phyloP scores from a whole-genome alignment of 2,329 filamentous ascomycete species.

The Remersonia thermophila region DNA sequence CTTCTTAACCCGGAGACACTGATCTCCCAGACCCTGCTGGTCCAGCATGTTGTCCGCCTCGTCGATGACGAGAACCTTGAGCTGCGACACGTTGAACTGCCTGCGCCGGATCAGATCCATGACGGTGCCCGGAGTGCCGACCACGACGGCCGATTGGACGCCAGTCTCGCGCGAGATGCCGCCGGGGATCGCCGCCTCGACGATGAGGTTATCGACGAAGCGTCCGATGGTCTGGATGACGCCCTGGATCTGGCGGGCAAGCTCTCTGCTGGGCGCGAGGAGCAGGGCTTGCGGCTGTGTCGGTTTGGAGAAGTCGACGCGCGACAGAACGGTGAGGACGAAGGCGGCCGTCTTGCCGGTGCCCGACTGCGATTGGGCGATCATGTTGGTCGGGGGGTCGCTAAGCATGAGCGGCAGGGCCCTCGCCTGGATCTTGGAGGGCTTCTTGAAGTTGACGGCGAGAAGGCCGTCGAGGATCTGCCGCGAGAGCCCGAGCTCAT shows the following conservation, averaged over 20 bases:
- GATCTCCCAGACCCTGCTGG: conserved; percentile 85
- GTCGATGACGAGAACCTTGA: conserved; percentile 82
- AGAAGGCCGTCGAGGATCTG: conserved; percentile 63
- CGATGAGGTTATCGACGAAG: conserved; percentile 63
- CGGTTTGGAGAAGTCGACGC: conserved; percentile 60
- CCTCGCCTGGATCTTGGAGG: conserved; percentile 95
- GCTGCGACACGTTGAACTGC: conserved; percentile 56
- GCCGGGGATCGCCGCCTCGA: conserved; percentile 76
- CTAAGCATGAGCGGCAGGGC: conserved; percentile 80
- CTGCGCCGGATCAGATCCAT: conserved; percentile 72
- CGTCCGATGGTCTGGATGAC: conserved; percentile 76
- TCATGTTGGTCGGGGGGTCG: conserved; percentile 84
- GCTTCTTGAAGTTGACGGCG: conserved; percentile 79
- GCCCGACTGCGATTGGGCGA: conserved; percentile 97
- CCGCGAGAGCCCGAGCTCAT: conserved; percentile 62
- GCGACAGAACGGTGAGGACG: conserved; percentile 79
- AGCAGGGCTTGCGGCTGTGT: conserved; percentile 73
- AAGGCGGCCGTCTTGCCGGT: conserved; percentile 98
- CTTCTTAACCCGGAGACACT: conserved; percentile 83
- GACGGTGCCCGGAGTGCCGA: conserved; percentile 89
- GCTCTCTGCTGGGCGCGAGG: conserved; percentile 83
- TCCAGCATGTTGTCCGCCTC: conserved; percentile 99
- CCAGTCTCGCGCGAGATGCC: conserved; percentile 54
- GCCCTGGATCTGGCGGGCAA: conserved; percentile 85
- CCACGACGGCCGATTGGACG: conserved; percentile 67